A percentile compares a stretch with the other conserved stretches of the same genome.
These are phyloP conservation scores for Kurtzmaniella quercitrusa DNA, from an alignment of 1,139 yeast genomes.

Conservation along the genomic window DNA sequence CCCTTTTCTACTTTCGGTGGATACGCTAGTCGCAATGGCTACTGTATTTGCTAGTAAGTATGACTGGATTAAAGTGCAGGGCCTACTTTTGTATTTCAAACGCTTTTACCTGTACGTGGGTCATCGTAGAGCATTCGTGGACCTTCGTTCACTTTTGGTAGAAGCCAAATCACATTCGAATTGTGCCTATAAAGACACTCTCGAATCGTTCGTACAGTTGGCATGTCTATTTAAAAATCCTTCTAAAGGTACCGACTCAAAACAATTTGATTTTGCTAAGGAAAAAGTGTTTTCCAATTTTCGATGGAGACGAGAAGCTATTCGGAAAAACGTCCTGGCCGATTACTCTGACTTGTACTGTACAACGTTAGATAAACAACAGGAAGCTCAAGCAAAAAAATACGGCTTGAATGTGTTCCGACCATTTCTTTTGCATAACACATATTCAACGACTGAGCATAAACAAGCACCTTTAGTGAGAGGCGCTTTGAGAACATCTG, in stretches of 20 bases:
- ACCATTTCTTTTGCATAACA: slow-evolving; percentile 27
- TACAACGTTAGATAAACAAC: slow-evolving; percentile 17
- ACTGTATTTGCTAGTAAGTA: slow-evolving; percentile 25
- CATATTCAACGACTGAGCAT: slow-evolving; percentile 20
- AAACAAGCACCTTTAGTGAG: slow-evolving; percentile 22
- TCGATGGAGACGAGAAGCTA: slow-evolving; percentile 20
- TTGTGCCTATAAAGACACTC: slow-evolving; percentile 21
- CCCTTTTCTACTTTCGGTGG: slow-evolving; percentile 32
- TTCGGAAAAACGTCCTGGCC: slow-evolving; percentile 3
- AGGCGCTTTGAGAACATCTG: slow-evolving; percentile 19
- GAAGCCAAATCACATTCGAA: slow-evolving; percentile 22
- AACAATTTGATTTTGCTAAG: background rate
- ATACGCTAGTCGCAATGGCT: slow-evolving; percentile 22
- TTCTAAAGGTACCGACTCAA: background rate
- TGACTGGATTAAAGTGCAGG: slow-evolving; percentile 25
- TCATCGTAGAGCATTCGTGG: slow-evolving; percentile 24
- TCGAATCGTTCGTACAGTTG: slow-evolving; percentile 23
- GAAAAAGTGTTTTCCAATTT: slow-evolving; percentile 14
- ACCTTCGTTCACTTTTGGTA: slow-evolving; percentile 24
- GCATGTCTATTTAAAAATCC: slow-evolving; percentile 10
- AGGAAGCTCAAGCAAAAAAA: slow-evolving; percentile 15
- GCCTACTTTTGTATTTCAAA: slow-evolving; percentile 32
- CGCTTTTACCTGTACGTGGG: slow-evolving; percentile 35
- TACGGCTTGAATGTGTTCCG: slow-evolving; percentile 16
- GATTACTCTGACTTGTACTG: slow-evolving; percentile 9